phyloP scores from a whole-genome alignment of 345 rosid species.

The Conringia planisiliqua region DNA sequence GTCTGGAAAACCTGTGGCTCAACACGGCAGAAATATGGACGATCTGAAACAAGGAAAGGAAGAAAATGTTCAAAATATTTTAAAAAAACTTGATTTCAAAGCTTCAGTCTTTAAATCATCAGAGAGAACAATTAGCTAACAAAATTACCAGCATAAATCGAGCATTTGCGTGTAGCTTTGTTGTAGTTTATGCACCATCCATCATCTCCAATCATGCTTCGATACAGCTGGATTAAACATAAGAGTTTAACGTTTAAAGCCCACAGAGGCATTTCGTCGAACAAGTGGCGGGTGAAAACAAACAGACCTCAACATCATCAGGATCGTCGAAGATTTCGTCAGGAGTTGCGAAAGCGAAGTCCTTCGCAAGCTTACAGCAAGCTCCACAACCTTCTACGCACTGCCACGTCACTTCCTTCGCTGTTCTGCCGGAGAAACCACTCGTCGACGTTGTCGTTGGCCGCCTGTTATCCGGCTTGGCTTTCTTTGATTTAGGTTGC shows the following conservation, averaged over 20 bases:
- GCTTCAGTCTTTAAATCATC: neutral
- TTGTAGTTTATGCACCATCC: constrained; percentile 83
- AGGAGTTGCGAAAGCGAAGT: constrained; percentile 64
- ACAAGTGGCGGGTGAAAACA: constrained; percentile 32
- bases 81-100: neutral
- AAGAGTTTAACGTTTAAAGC: neutral
- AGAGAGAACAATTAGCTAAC: neutral
- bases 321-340: constrained; percentile 73
- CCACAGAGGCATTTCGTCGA: constrained; percentile 37
- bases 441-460: constrained; percentile 15
- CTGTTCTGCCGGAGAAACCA: constrained; percentile 41
- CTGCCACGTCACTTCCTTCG: constrained; percentile 55
- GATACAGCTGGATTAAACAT: constrained; percentile 45
- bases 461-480: constrained; percentile 14
- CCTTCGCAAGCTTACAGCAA: constrained; percentile 87
- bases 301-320: constrained; percentile 52
- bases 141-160: constrained; percentile 59
- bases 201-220: constrained; percentile 56
- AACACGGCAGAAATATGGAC: constrained; percentile 85
- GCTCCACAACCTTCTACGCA: constrained; percentile 82
- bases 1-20: constrained; percentile 55
- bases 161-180: constrained; percentile 79
- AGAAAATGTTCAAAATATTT: neutral
- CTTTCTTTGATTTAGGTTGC: constrained; percentile 6
- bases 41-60: constrained; percentile 39